Evolutionary conservation across 768 basidiomycete species (phyloP).

Genomic region (Lactarius evosmus): DNA sequence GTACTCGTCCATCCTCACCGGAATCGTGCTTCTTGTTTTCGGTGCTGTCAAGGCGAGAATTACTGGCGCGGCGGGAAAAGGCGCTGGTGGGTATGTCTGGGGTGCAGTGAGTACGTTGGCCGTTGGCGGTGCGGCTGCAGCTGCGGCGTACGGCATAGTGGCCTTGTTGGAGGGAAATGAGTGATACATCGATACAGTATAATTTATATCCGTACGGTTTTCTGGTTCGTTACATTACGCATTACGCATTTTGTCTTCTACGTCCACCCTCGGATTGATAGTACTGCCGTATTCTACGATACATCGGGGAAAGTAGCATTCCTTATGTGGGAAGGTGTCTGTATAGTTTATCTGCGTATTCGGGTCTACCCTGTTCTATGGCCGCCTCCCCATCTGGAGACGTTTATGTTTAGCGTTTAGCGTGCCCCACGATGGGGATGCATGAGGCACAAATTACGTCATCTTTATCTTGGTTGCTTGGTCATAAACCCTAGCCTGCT

Average conservation of each 20-base stretch:
- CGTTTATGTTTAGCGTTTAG: too few relatives aligned
- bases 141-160: constrained; percentile 61
- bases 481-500: too few relatives aligned
- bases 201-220: neutral
- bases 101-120: constrained; percentile 83
- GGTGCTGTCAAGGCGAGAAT: constrained; percentile 87
- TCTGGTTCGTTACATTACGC: too few relatives aligned
- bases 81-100: constrained; percentile 70
- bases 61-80: constrained; percentile 70
- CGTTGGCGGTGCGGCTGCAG: constrained; percentile 90
- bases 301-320: neutral
- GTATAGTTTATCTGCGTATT: too few relatives aligned
- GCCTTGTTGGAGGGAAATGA: constrained; percentile 41
- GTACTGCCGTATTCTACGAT: neutral
- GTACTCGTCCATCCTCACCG: constrained; percentile 78
- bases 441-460: too few relatives aligned
- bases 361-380: neutral
- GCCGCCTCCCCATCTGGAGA: neutral
- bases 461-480: too few relatives aligned
- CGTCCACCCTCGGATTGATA: neutral
- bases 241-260: neutral
- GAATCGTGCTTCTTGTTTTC: constrained; percentile 81
- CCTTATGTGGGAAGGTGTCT: too few relatives aligned
- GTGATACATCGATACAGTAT: too few relatives aligned
- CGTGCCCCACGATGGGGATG: too few relatives aligned